Evolutionary conservation across 148 eudicot genomes (phyloP).

Genomic region (Polygonum aviculare): DNA sequence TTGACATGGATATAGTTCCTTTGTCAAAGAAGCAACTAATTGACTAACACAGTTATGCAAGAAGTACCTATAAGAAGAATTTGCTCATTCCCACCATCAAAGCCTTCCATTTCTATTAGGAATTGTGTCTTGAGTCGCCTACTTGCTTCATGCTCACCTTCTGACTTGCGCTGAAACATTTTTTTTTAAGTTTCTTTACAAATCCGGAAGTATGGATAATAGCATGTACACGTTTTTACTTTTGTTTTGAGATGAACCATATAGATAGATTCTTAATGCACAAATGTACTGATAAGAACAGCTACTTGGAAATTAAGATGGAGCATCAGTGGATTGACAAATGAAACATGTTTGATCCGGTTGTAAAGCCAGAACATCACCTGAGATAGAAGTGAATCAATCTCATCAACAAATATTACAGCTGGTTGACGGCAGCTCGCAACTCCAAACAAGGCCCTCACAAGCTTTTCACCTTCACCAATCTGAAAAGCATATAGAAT

Average conservation of each 20-base stretch:
- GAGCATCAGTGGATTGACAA: not conserved
- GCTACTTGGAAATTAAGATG: not conserved
- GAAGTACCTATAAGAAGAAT: constrained; percentile 76
- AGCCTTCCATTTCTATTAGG: constrained; percentile 99
- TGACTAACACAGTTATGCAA: not conserved
- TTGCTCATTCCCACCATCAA: constrained; percentile 86
- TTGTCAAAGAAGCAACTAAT: not conserved
- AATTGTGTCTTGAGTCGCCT: constrained; percentile 96
- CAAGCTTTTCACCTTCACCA: constrained; percentile 99
- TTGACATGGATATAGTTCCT: too few relatives aligned
- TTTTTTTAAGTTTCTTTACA: too few relatives aligned
- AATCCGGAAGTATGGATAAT: not conserved
- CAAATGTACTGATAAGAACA: not conserved
- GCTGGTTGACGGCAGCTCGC: constrained; percentile 99
- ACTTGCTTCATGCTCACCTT: constrained; percentile 98
- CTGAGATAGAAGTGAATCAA: constrained; percentile 97
- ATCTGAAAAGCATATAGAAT: constrained; percentile 36
- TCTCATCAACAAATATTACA: constrained; percentile 98
- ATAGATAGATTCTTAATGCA: not conserved
- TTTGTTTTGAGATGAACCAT: not conserved
- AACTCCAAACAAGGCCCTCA: constrained; percentile 97
- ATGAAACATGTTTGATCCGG: not conserved
- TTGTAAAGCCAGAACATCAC: constrained; percentile 23
- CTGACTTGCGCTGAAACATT: constrained; percentile 82
- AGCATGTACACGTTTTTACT: not conserved